Evolutionary conservation across 2,329 filamentous ascomycete genomes (phyloP), one percentile per base, ranked within the genome.

Genomic region (Botrytis aclada): DNA sequence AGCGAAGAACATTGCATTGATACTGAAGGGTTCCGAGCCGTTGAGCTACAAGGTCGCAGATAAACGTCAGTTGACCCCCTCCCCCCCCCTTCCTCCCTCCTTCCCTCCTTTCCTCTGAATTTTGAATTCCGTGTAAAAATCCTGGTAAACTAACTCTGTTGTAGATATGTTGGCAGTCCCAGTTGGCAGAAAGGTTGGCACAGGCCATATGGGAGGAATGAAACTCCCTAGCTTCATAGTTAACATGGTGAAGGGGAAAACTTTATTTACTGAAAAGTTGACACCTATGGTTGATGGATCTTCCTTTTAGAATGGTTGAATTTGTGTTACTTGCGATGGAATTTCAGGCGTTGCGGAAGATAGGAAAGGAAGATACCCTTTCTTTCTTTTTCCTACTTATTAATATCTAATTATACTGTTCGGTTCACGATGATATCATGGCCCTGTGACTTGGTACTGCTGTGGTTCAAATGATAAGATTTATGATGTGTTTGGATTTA

Each of bases 161-260:
- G 18, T 56, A 77, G 76, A 71, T 45, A 75, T 73, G 32, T 14
- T 73, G 29, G 76, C 70, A 18, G 82, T 82, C 4, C 80, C 81
- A 64, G 77, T 80, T 29, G 82, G 83, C 43, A 79, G 77, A 32
- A 88, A 88, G 81, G 47, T 63, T 14, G 80, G 76, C 8, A 80
- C 78, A 8, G 80, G 76, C 34, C 79, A 82, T 54, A 76, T 80
- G 67, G 78, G 78, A 5, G 75, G 54, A n/a, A 75, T 75, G 70
- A 78, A 75, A 54, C 62, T 80, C 18, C 78, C 78, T 47, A 74
- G 75, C 62, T 77, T 80, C 51, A 51, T 81, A 20, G 71, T 81
- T 6, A 64, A 54, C 25, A 74, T 72, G 70, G 47, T 77, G 12
- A 77, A 77, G 56, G 70, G 71, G 32, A 80, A 79, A 74, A 77